Percentiles rank a stretch among this genome's conserved stretches.
These are phyloP conservation scores for Dentipellis sp. DNA, from an alignment of 768 basidiomycete genomes.

Conservation along the genomic window DNA sequence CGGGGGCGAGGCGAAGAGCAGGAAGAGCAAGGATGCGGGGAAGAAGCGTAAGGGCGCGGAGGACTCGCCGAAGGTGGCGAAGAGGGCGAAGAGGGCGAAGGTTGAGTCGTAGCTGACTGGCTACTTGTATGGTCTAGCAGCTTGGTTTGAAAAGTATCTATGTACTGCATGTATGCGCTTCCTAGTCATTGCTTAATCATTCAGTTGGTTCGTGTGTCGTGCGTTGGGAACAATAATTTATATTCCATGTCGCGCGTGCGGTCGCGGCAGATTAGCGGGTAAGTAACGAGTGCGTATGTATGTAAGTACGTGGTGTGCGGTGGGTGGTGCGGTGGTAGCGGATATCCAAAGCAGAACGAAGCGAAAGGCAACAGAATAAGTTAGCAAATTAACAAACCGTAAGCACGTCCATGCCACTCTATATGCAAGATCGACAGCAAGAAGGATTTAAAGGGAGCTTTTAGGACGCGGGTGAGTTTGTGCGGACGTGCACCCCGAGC, in stretches of 20 bases:
- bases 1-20: background rate
- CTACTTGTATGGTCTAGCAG: too few relatives aligned
- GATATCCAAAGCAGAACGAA: too few relatives aligned
- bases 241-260: background rate
- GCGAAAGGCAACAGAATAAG: too few relatives aligned
- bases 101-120: background rate
- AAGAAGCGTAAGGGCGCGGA: conserved; percentile 8
- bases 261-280: too few relatives aligned
- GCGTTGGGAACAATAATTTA: background rate
- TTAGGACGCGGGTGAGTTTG: background rate
- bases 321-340: too few relatives aligned
- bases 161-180: too few relatives aligned
- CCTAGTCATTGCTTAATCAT: background rate
- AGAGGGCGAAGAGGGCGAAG: conserved; percentile 11
- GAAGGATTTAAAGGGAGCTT: background rate
- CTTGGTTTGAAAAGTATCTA: too few relatives aligned
- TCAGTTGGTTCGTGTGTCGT: background rate
- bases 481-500: conserved; percentile 26
- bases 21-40: background rate
- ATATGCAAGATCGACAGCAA: background rate
- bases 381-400: background rate
- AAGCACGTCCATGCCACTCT: too few relatives aligned
- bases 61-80: conserved; percentile 1
- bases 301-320: too few relatives aligned
- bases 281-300: too few relatives aligned